Base-by-base conservation (phyloP, 2,329 filamentous ascomycete genomes). In the Parafenestella ontariensis region DNA sequence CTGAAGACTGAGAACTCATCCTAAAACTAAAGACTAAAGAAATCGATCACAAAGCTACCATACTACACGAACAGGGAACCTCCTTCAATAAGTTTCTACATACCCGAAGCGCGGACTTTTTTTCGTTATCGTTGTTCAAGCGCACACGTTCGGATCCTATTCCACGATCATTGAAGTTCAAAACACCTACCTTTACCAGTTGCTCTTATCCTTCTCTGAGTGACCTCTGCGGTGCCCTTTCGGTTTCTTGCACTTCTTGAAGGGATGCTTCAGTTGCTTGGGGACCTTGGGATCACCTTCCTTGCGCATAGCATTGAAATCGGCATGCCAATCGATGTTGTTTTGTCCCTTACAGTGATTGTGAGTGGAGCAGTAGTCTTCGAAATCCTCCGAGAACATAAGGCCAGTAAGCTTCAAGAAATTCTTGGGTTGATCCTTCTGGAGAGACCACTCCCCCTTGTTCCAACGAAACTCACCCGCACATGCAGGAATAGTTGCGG, bases 401-500 rank as follows among this genome's bases (percentile, higher is more conserved):
- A 59, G 47, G 3, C 49, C 45, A 4, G n/a, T 51, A 2, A 29
- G 26, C 0, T 49, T 17, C 5, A 57, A 33, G 24, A 62, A 62
- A 7, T 46, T 28, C 18, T 20, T 7, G 15, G 51, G 61, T 21
- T 56, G 20, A 41, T 61, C 51, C n/a, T 44, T 50, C 13, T 29
- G 9, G 3, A 26, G 1, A 3, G 33, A 44, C 45, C 49, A 59
- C 2, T 15, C n/a, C 4, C 39, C 24, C 10, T 52, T 37, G 11
- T 44, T 46, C 59, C 59, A 62, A 3, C 20, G n/a, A 24, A 65
- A 54, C 8, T 61, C 44, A n/a, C 65, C n/a, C 58, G 33, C 58
- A 61, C 55, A 61, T 57, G 47, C 64, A 66, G 3, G 64, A 56
- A 21, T 52, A 65, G 41, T 65, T 63, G 15, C 49, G 46, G 7